Evolutionary conservation across 495 filamentous ascomycete genomes (phyloP), one percentile per base, ranked within the genome.

Genomic region (Zalerion maritima): DNA sequence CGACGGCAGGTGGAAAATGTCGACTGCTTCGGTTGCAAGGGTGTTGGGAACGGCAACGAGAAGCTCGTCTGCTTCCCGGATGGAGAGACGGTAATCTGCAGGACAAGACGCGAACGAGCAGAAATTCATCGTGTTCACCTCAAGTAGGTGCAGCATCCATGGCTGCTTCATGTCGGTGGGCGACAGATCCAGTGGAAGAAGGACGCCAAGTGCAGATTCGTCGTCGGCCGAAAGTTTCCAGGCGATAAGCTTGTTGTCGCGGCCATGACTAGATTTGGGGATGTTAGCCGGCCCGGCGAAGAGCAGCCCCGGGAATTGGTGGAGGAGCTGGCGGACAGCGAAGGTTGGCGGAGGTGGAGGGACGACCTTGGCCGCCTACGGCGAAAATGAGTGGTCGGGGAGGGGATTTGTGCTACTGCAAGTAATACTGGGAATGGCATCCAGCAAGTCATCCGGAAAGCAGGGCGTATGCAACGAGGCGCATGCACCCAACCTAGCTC

Each of bases 81-180:
- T 18, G 9, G 7, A 18, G 10, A n/a, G 14, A 12, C 31, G 18
- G 6, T 17, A 17, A 21, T 18, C 28, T 3, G 40, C 43, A 16
- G 46, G 39, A 37, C 71, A 78, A 34, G 72, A 69, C 3, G 79
- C 69, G 47, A 97, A 97, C 1, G 81, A 72, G 41, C 89, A 97
- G 46, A 96, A 97, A 50, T 94, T 97, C 50, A 96, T 67, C 10
- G 89, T 81, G 47, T 94, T 94, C 22, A 96, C 81, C 17, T 78
- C 58, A 4, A 97, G 50, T 18, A 80, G 69, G 59, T 91, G 71
- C 19, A 94, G 54, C 3, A 96, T 54, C 84, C 84, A 93, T 10
- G 89, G 89, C 45, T 80, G 67, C 10, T 62, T 47, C 0, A 44
- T 20, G n/a, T 54, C 46, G 38, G 58, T 31, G n/a, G 40, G 33